These are phyloP conservation scores for Hygrophorus russula DNA, from an alignment of 768 basidiomycete species.

Conservation along the genomic window DNA sequence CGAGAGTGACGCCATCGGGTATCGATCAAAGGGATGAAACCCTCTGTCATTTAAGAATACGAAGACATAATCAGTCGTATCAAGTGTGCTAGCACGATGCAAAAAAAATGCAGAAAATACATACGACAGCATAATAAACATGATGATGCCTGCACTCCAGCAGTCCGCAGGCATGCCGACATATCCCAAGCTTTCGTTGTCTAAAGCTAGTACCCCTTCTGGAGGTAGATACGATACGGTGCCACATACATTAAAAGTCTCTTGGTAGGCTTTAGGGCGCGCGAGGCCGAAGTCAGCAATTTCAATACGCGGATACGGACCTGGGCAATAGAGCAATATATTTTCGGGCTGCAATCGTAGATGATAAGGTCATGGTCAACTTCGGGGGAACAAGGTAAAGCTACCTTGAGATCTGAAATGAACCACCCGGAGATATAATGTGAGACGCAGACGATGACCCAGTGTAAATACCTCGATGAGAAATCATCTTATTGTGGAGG, in stretches of 20 bases:
- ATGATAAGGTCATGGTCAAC: no score
- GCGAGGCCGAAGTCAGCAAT: slow-evolving; percentile 86
- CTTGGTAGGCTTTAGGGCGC: slow-evolving; percentile 65
- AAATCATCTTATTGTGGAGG: slow-evolving; percentile 59
- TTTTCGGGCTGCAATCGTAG: slow-evolving; percentile 60
- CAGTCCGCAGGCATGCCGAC: slow-evolving; percentile 78
- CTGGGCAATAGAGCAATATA: slow-evolving; percentile 67
- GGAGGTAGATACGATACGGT: slow-evolving; percentile 81
- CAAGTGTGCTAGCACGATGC: background rate
- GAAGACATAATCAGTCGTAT: background rate
- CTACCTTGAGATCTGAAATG: slow-evolving; percentile 51
- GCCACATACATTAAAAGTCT: slow-evolving; percentile 80
- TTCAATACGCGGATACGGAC: slow-evolving; percentile 73
- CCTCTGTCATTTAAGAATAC: no score
- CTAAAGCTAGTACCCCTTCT: slow-evolving; percentile 72
- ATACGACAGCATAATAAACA: slow-evolving; percentile 79
- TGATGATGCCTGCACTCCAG: slow-evolving; percentile 76
- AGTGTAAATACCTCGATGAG: slow-evolving; percentile 56
- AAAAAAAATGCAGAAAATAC: slow-evolving; percentile 18
- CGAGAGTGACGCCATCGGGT: slow-evolving; percentile 4
- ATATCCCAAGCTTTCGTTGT: slow-evolving; percentile 63
- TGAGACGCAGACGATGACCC: background rate
- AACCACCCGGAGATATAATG: background rate
- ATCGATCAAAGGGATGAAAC: slow-evolving; percentile 63
- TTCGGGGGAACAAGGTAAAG: background rate